Evolutionary conservation across 352 stramenopile genomes (phyloP), one percentile per base, ranked within the genome.

Genomic region (Phytophthora chlamydospora): DNA sequence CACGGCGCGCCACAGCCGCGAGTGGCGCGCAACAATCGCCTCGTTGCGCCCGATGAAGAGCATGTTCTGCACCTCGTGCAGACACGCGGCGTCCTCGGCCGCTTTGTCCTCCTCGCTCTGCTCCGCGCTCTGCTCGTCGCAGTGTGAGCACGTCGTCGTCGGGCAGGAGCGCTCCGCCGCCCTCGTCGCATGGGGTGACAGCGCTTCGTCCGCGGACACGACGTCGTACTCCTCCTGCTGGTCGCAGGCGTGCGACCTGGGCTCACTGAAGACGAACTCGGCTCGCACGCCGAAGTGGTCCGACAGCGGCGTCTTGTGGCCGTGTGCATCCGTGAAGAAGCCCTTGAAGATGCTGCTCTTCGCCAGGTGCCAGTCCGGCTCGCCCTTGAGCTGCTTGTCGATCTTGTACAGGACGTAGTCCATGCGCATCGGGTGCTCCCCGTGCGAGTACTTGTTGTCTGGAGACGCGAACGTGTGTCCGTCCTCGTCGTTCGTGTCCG

Each of bases 361-460:
- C 13, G 75, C 62, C 29, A 93, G 46, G 10, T 80, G 73, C 85
- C 85, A 93, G 19, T 64, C 38, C 9, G 41, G 55, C 17, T 50
- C 39, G 8, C 41, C 39, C 45, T 44, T 49, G 14, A 44, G 31
- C 24, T 54, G 41, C 40, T 59, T 61, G 17, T 56, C 24, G 19
- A 79, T 66, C 65, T 89, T 87, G 76, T 91, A 93, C 47, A 93
- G 71, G 17, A 93, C 68, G 49, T 93, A 93, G 55, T 93, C 85
- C 85, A 93, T 93, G 17, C 85, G 79, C 85, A 93, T 93, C 2
- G 85, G 85, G 61, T 91, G 77, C 10, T 93, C 85, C 1, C 85
- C 82, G 53, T 89, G 75, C 44, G 82, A 91, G 57, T 83, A 93
- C 53, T 89, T 88, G 72, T 93, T 93, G 57, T 93, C 85, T 14